phyloP scores from a whole-genome alignment of 495 filamentous ascomycete genomes.

The Sporormia fimetaria region DNA sequence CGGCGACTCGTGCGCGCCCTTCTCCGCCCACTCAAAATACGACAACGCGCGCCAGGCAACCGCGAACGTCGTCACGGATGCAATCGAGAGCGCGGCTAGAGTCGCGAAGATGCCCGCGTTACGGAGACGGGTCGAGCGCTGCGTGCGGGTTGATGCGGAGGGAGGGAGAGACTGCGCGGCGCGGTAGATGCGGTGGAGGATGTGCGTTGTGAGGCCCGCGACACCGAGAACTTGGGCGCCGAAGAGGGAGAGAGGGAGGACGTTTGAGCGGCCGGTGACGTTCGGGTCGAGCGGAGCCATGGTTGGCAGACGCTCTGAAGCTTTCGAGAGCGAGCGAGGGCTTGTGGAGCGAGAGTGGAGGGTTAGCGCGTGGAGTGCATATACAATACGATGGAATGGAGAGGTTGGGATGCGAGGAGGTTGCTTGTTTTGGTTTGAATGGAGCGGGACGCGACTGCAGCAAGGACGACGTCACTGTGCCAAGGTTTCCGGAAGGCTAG shows the following conservation, averaged over 20 bases:
- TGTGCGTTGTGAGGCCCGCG: constrained; percentile 32
- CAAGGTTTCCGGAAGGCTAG: too few relatives aligned
- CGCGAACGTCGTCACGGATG: constrained; percentile 31
- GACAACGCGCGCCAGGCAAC: constrained; percentile 35
- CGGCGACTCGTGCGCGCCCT: constrained; percentile 36
- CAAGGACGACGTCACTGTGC: too few relatives aligned
- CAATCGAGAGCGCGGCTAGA: constrained; percentile 34
- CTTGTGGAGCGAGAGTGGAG: too few relatives aligned
- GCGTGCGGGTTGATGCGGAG: constrained; percentile 37
- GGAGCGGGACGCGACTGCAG: too few relatives aligned
- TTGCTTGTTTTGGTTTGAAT: too few relatives aligned
- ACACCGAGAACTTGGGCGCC: constrained; percentile 30
- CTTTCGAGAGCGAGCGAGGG: too few relatives aligned
- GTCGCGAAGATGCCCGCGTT: constrained; percentile 35
- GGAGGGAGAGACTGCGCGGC: constrained; percentile 39
- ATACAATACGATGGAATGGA: too few relatives aligned
- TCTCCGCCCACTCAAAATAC: constrained; percentile 40
- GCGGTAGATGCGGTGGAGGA: constrained; percentile 33
- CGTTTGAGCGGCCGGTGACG: constrained; percentile 25
- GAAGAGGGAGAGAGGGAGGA: constrained; percentile 33
- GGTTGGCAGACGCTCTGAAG: too few relatives aligned
- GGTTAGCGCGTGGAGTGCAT: too few relatives aligned
- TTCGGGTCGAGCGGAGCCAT: constrained; percentile 27
- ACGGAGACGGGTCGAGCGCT: constrained; percentile 34
- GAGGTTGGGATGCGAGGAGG: too few relatives aligned